Evolutionary conservation across 2,329 filamentous ascomycete genomes (phyloP).

Genomic region (Sclerotinia subarctica): DNA sequence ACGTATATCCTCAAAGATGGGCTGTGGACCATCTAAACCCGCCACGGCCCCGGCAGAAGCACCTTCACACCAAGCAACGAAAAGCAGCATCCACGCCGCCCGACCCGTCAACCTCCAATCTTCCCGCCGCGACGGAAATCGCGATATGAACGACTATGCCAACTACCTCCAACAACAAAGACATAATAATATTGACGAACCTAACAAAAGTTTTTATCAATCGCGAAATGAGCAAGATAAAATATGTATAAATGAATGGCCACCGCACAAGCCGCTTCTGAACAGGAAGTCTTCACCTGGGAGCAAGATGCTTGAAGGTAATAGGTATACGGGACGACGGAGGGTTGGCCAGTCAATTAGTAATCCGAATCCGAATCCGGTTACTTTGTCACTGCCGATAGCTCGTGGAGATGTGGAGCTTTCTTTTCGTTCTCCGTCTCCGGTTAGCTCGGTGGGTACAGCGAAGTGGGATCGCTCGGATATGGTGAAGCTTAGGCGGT

Average conservation of each 20-base stretch:
- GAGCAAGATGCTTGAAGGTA: background rate
- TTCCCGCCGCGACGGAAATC: background rate
- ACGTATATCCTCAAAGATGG: background rate
- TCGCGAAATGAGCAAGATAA: background rate
- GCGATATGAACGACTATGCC: background rate
- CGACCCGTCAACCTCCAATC: background rate
- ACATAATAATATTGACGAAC: fast-evolving
- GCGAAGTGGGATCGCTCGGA: background rate
- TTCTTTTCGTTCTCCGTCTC: background rate
- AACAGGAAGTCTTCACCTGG: background rate
- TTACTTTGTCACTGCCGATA: background rate
- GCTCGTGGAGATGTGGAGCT: background rate
- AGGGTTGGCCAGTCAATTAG: background rate
- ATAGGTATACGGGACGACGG: background rate
- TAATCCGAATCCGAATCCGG: background rate
- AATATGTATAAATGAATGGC: background rate
- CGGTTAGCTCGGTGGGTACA: background rate
- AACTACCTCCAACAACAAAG: background rate
- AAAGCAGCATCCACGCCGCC: background rate
- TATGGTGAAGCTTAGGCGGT: background rate
- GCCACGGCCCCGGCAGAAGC: background rate
- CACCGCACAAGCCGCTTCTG: background rate
- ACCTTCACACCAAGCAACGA: too few relatives aligned
- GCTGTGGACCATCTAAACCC: background rate
- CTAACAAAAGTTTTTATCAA: background rate